Evolutionary conservation across 345 rosid genomes (phyloP).

Genomic region (Gossypium raimondii): DNA sequence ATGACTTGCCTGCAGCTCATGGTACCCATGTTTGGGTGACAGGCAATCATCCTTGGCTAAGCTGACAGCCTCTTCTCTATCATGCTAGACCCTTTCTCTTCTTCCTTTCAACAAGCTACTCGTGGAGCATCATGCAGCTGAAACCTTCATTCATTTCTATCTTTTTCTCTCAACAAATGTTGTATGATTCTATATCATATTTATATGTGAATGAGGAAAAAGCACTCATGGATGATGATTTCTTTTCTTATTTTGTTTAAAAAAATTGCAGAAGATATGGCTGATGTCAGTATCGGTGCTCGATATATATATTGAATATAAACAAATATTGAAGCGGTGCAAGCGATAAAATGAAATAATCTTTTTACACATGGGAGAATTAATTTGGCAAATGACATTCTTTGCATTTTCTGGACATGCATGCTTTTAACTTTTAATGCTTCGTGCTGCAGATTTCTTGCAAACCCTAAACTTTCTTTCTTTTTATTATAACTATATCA

Average conservation of each 20-base stretch:
- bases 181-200: neutral
- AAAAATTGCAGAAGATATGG: slow-evolving; percentile 12
- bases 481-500: too few species aligned
- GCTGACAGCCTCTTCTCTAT: slow-evolving; percentile 10
- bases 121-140: neutral
- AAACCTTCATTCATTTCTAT: neutral
- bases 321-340: neutral
- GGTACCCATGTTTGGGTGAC: neutral
- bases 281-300: neutral
- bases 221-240: neutral
- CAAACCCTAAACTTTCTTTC: too few species aligned
- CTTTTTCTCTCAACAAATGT: neutral
- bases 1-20: slow-evolving; percentile 19
- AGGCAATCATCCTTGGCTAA: slow-evolving; percentile 44
- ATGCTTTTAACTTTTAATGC: neutral
- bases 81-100: slow-evolving; percentile 40
- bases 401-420: neutral
- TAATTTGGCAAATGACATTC: neutral
- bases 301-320: neutral
- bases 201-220: neutral
- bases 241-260: neutral
- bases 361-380: neutral
- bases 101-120: slow-evolving; percentile 5
- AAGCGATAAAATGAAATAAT: neutral
- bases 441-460: neutral